These are phyloP conservation scores for Pichia insulana DNA, from an alignment of 805 yeast genomes.

Conservation along the genomic window DNA sequence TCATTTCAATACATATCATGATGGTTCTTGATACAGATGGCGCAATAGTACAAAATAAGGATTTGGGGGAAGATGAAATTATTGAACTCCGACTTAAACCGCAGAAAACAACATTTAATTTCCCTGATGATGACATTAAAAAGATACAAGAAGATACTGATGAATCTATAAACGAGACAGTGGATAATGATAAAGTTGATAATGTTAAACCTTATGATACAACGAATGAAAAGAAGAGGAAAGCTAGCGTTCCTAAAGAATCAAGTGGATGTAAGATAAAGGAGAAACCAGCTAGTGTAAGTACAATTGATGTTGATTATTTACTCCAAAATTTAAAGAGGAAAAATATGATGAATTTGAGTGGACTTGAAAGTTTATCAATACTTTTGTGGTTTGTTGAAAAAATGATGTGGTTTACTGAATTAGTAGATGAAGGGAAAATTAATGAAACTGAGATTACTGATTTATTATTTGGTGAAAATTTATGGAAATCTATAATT, in stretches of 20 bases:
- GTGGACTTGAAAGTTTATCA: slow-evolving; percentile 24
- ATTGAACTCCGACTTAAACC: slow-evolving; percentile 9
- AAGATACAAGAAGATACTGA: background rate
- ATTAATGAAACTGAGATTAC: slow-evolving; percentile 11
- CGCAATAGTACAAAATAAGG: background rate
- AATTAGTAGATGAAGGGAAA: background rate
- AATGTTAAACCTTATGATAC: slow-evolving; percentile 1
- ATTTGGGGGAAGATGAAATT: slow-evolving; percentile 2
- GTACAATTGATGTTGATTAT: slow-evolving; percentile 26
- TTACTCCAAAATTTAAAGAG: slow-evolving; percentile 20
- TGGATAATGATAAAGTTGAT: background rate
- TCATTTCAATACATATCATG: background rate
- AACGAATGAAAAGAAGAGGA: slow-evolving; percentile 13
- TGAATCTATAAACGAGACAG: background rate
- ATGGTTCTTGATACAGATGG: too few species aligned
- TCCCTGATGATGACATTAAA: slow-evolving; percentile 2
- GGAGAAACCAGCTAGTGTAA: slow-evolving; percentile 2
- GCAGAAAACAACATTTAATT: slow-evolving; percentile 6
- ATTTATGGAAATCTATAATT: slow-evolving; percentile 1
- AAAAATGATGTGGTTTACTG: slow-evolving; percentile 19
- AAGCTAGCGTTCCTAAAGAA: slow-evolving; percentile 16
- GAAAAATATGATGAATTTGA: slow-evolving; percentile 16
- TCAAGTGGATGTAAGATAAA: slow-evolving; percentile 1
- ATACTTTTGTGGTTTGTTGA: slow-evolving; percentile 20
- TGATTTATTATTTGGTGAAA: slow-evolving; percentile 11